Evolutionary conservation across 345 rosid genomes (phyloP), one percentile per base, ranked within the genome.

Genomic region (Hirschfeldia incana): DNA sequence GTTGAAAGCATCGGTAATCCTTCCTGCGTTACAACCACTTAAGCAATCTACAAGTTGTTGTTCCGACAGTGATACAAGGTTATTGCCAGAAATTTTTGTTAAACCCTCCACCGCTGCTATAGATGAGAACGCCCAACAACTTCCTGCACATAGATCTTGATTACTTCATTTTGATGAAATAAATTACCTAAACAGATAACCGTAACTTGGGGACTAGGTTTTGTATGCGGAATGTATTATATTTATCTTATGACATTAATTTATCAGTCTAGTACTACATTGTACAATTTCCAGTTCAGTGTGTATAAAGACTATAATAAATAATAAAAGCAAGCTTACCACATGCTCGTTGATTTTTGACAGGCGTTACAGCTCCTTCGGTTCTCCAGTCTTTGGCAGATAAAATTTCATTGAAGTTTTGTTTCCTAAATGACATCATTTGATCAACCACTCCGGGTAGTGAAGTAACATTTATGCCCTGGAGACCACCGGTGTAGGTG

Each of bases 41-140:
- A 80, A 86, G 13, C 89, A 88, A 65, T 88, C 94, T 32, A 87
- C 62, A 1, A 87, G 88, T 27, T 88, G 84, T 60, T 90, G 92
- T 82, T 88, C 87, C 6, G 92, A 90, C 2, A 90, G 60, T 11
- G 92, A 85, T 33, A 83, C 15, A 34, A 90, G 70, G 28, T 78
- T 85, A 1, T 92, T 82, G 0, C 68, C 76, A 6, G 58, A 74
- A 70, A 90, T 82, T 69, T 82, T 72, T 28, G 73, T 81, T 5
- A 84, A 53, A 59, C 92, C 90, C 80, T 88, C 90, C 32, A 84
- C 79, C 8, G 89, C 90, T 67, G 90, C 92, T 57, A 85, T 82
- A 0, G 90, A 83, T 6, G 90, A 84, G 78, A 87, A 90, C 42
- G 92, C 92, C 94, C 90, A 88, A 63, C 94, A 90, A 83, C 80